These are phyloP conservation scores for Pythium phragmitis DNA, from an alignment of 352 stramenopile genomes.

Conservation along the genomic window DNA sequence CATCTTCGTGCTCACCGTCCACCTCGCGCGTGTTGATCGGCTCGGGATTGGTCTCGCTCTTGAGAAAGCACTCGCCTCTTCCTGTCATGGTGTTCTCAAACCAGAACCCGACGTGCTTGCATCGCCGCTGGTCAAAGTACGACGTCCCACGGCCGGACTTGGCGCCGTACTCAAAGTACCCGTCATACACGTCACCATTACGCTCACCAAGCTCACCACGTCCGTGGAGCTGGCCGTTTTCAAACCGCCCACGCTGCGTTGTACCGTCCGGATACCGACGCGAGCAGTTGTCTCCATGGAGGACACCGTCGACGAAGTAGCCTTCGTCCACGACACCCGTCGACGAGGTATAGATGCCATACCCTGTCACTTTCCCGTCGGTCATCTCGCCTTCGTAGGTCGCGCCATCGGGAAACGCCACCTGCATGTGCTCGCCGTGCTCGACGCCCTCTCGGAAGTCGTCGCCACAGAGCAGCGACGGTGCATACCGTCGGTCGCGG, in stretches of 20 bases:
- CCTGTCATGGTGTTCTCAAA: slow-evolving; percentile 61
- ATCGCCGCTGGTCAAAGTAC: slow-evolving; percentile 35
- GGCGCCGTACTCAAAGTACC: slow-evolving; percentile 54
- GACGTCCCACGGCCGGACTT: slow-evolving; percentile 43
- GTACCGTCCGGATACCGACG: slow-evolving; percentile 52
- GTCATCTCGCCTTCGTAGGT: slow-evolving; percentile 65
- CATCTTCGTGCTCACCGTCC: slow-evolving; percentile 16
- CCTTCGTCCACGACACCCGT: slow-evolving; percentile 67
- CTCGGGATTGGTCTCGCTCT: slow-evolving; percentile 3
- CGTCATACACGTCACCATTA: slow-evolving; percentile 57
- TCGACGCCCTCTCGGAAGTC: slow-evolving; percentile 52
- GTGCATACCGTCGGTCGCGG: slow-evolving; percentile 30
- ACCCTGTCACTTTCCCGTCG: slow-evolving; percentile 54
- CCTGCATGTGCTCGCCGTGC: slow-evolving; percentile 43
- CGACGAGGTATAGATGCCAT: slow-evolving; percentile 57
- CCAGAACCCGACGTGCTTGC: slow-evolving; percentile 66
- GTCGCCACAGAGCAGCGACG: slow-evolving; percentile 51
- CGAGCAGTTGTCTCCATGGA: slow-evolving; percentile 49
- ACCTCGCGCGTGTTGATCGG: not conserved
- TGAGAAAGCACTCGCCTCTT: slow-evolving; percentile 59
- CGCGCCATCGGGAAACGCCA: slow-evolving; percentile 62
- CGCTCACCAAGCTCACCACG: slow-evolving; percentile 35
- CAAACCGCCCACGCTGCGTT: slow-evolving; percentile 45
- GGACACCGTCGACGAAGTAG: slow-evolving; percentile 48
- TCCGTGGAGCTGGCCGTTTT: slow-evolving; percentile 46